Base-by-base conservation (phyloP, 2,329 filamentous ascomycete genomes). In the Claviceps purpurea region DNA sequence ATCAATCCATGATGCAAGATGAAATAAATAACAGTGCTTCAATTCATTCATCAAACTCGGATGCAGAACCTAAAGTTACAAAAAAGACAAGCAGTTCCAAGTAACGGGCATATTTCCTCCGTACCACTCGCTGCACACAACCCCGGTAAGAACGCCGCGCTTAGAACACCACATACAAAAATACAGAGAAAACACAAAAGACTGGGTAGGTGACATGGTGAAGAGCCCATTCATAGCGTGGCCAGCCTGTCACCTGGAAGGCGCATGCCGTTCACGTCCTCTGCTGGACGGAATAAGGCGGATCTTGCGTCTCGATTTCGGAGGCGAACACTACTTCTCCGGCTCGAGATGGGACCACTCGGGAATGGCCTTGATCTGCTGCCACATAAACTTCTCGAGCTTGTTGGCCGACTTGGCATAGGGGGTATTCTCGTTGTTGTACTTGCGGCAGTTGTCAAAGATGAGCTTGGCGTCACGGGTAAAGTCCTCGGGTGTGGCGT, bases 361-460 rank as follows among this genome's bases (percentile, higher is more conserved):
- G 1, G 91, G 91, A 50, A 96, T 87, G 59, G 86, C 85, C 64
- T 87, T 85, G 68, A 96, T 89, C 69, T 91, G 87, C 66, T 83
- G 78, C 88, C 89, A 96, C 90, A 97, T 94, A 64, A 83, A 95
- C 68, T 93, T 94, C 64, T 84, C 93, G 43, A 98, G 74, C 64
- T 93, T 93, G 65, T 89, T 95, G 42, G 93, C 93, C 52, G 85
- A 89, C 72, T 98, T 98, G 24, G 89, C 89, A 65, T 98, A 98
- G 0, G 89, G 85, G 0, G 91, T 98, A 44, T 75, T 94, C 70
- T 96, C 91, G 60, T 91, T 94, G 64, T 98, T 98, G 74, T 97
- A 98, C 63, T 87, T 85, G 58, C 90, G 83, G 67, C 93, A 98
- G 67, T 98, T 98, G 65, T 90, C 82, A 62, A 95, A 96, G 58